Evolutionary conservation across 2,329 filamentous ascomycete genomes (phyloP).

Genomic region (Akanthomyces uredinophilus): DNA sequence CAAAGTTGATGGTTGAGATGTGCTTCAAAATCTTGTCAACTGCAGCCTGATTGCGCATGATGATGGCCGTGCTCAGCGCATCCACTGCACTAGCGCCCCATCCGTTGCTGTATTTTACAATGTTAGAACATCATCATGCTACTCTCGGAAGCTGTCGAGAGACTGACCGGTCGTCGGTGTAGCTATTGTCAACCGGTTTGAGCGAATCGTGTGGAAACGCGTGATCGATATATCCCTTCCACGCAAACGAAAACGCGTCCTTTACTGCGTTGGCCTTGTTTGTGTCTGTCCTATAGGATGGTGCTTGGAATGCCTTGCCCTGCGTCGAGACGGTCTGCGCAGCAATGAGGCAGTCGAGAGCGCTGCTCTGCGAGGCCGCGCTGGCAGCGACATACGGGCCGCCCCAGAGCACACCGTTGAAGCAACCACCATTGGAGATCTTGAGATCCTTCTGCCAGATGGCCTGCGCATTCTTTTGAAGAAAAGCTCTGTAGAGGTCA

Average conservation of each 20-base stretch:
- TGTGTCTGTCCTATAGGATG: conserved; percentile 20
- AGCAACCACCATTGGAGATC: not conserved
- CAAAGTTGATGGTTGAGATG: conserved; percentile 63
- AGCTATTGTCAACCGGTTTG: conserved; percentile 59
- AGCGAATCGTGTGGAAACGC: conserved; percentile 71
- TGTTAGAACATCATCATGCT: not conserved
- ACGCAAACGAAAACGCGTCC: conserved; percentile 61
- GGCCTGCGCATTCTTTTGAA: conserved; percentile 15
- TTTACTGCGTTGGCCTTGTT: conserved; percentile 54
- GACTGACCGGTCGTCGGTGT: conserved; percentile 59
- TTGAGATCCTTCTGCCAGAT: conserved; percentile 16
- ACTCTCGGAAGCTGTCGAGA: not conserved
- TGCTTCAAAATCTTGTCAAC: conserved; percentile 63
- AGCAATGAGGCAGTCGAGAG: conserved; percentile 6
- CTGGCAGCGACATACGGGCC: conserved; percentile 9
- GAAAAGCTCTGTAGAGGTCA: conserved; percentile 13
- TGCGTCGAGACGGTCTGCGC: not conserved
- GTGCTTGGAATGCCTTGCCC: not conserved
- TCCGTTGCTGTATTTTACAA: conserved; percentile 52
- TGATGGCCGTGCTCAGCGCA: conserved; percentile 67
- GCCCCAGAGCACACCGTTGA: conserved; percentile 7
- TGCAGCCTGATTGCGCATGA: conserved; percentile 65
- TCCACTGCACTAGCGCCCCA: conserved; percentile 79
- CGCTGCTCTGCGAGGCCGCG: conserved; percentile 5
- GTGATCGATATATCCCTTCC: conserved; percentile 64